phyloP scores from a whole-genome alignment of 2,329 filamentous ascomycete species.

The Pezicula radicicola region DNA sequence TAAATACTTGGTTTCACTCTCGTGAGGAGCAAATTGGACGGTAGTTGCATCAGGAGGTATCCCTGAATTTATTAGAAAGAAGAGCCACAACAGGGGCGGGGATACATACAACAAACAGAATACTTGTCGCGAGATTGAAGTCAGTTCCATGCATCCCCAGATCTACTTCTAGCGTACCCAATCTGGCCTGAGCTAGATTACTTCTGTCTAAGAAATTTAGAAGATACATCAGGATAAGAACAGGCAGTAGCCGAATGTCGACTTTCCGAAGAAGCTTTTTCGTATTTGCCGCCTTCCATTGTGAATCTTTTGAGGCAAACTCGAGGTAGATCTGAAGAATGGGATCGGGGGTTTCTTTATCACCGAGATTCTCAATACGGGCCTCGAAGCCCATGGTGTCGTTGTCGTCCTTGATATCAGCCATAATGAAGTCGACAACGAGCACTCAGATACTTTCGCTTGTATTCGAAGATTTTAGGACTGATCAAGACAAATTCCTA shows the following conservation, averaged over 20 bases:
- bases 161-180: slow-evolving; percentile 50
- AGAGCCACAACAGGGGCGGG: background rate
- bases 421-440: background rate
- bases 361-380: background rate
- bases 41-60: slow-evolving; percentile 45
- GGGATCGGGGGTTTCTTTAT: background rate
- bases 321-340: slow-evolving; percentile 13
- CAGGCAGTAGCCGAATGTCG: slow-evolving; percentile 48
- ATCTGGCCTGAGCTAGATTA: slow-evolving; percentile 52
- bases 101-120: slow-evolving; percentile 47
- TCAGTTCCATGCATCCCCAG: slow-evolving; percentile 52
- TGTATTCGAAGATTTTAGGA: background rate
- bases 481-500: background rate
- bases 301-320: slow-evolving; percentile 25
- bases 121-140: slow-evolving; percentile 52
- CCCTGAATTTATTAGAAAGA: slow-evolving; percentile 18
- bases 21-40: slow-evolving; percentile 44
- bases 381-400: background rate
- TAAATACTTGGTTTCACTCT: slow-evolving; percentile 40
- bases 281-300: slow-evolving; percentile 25
- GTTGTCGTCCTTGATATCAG: background rate
- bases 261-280: slow-evolving; percentile 43
- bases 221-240: slow-evolving; percentile 52
- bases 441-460: no score
- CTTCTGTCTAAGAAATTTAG: slow-evolving; percentile 50